Evolutionary conservation across 139 green algal genomes (phyloP), one percentile per base, ranked within the genome.

Genomic region (Mesotaenium endlicherianum): DNA sequence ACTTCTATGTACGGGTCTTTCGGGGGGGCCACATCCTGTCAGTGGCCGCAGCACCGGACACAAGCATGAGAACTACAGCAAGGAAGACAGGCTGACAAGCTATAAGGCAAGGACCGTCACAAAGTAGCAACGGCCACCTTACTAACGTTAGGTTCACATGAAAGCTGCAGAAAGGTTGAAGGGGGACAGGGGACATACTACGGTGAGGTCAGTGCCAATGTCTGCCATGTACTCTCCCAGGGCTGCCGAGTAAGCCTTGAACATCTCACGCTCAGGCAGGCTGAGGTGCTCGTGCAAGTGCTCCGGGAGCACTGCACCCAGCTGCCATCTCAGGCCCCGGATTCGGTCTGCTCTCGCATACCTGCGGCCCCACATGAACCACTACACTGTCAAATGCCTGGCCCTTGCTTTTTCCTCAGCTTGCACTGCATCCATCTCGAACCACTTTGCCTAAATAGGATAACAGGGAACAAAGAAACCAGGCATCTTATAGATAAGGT

Each of bases 1-100:
- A 85, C 50, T 31, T 85, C 74, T 8, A 88, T 86, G 74, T 80
- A 85, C 0, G 74, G 74, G 60, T 88, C 82, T 47, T 88, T 88
- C 30, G 82, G 82, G 17, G 82, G 82, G 11, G 30, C 20, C 58
- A 67, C n/a, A 38, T 88, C 82, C 69, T 81, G 70, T 4, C 11
- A 84, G 26, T 64, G 26, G 26, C 26, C 20, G 53, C 26, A 64
- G 26, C 26, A 64, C 26, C 26, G 53, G 26, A 34, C 20, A 64
- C 26, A 64, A 64, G 26, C 26, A 64, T 64, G 26, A 64, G 20
- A 64, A 64, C 53, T 64, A 64, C 26, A 64, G 53, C 53, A 64
- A 64, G 20, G 26, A 64, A 20, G 26, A 64, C 53, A 64, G 26
- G 26, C 20, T 34, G 26, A 64, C 20, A 20, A 64, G 26, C 26